Conservation (phyloP, 2,329 filamentous ascomycete genomes). For the Tolypocladium pustulatum region DNA sequence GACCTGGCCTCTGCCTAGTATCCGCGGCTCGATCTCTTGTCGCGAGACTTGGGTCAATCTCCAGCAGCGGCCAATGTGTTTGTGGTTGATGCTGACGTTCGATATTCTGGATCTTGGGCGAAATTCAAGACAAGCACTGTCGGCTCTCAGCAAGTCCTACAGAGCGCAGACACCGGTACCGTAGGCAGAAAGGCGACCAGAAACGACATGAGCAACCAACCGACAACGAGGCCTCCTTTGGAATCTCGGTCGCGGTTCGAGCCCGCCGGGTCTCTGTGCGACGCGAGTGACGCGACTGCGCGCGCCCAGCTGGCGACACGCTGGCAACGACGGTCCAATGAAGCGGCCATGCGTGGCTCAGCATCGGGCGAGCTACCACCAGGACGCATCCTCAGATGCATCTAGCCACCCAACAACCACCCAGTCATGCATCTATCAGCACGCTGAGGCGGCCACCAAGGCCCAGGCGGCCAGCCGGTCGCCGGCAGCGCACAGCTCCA, state of each 20-base stretch:
- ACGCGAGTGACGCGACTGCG: not conserved
- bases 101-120: not conserved
- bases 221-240: not conserved
- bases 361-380: not conserved
- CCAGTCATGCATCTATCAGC: not conserved
- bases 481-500: not conserved
- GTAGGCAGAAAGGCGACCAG: not conserved
- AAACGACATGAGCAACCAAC: not conserved
- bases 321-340: not conserved
- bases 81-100: not conserved
- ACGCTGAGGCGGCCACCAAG: not conserved
- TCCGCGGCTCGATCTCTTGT: not conserved
- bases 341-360: conserved; percentile 1
- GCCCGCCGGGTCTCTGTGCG: not conserved
- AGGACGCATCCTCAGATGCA: not conserved
- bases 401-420: not conserved
- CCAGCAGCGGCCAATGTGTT: not conserved
- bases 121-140: not conserved
- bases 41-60: not conserved
- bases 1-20: not conserved
- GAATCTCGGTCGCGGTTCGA: not conserved
- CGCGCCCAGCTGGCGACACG: not conserved
- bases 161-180: not conserved
- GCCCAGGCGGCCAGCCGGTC: not conserved
- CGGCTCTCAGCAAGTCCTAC: not conserved